Evolutionary conservation across 306 rosid species (phyloP), one percentile per base, ranked within the genome.

Genomic region (Vigna trinervia): DNA sequence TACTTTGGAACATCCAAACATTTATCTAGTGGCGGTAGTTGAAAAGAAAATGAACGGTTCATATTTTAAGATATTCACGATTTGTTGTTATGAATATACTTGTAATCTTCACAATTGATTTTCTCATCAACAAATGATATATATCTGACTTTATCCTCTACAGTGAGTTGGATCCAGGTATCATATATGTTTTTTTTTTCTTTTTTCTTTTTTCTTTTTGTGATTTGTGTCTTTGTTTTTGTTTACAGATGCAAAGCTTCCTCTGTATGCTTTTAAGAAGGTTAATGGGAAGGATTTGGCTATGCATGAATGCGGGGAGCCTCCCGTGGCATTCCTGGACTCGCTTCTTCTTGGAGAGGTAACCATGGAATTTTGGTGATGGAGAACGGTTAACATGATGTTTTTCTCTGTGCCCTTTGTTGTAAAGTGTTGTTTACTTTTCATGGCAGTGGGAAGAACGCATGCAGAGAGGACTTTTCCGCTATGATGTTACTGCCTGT

Each of bases 401-500:
- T 74, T 59, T 28, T 23, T 1, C 46, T 0, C 13, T 52, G 28
- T n/a, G 12, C 38, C 51, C 51, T 57, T 8, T 56, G 38, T 38
- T 17, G 56, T 70, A 87, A 26, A 64, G 50, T 79, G 50, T 82
- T 30, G 36, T 60, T 60, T 79, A 8, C 15, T 0, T 76, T 38
- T 82, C 46, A 7, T 78, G 50, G 76, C 75, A 94, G 97, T 94
- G 98, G 98, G 98, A 94, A 84, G 94, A 91, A 69, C 98, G 98
- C 80, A 68, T 87, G 92, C 98, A 91, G 85, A 85, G 81, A 68
- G 97, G 97, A 53, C 96, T 94, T 12, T 94, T 94, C 68, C 98
- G 98, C 57, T 94, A 91, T 39, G 98, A 94, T 72, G 98, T 94
- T 72, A 91, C 98, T 30, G 89, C 96, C 71, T 94, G 98, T 68